A percentile compares a stretch with the other conserved stretches of the same genome.
Evolutionary conservation across 306 rosid species (phyloP).

Genomic region (Elaeagnus macrophylla): DNA sequence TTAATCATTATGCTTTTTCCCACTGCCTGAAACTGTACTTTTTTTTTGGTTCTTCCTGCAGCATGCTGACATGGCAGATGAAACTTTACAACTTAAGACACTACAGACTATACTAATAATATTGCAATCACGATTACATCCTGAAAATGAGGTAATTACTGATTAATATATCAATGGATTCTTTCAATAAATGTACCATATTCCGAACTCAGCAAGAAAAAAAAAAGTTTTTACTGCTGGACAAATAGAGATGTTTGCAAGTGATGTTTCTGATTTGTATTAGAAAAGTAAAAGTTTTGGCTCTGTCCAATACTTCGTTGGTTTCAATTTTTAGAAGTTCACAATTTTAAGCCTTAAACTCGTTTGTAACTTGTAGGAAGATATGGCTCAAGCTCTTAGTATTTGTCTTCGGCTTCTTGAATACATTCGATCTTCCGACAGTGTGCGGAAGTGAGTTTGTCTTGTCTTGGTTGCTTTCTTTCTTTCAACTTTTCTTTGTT

Average conservation of each 20-base stretch:
- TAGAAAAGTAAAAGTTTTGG: not conserved
- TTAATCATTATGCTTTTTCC: not conserved
- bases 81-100: constrained; percentile 89
- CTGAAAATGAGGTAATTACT: constrained; percentile 69
- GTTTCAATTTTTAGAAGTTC: not conserved
- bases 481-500: constrained; percentile 5
- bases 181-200: not conserved
- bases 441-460: constrained; percentile 72
- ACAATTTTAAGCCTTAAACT: not conserved
- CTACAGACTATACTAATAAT: constrained; percentile 87
- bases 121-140: constrained; percentile 89
- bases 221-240: not conserved
- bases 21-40: constrained; percentile 11
- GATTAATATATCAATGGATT: not conserved
- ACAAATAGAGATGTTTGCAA: not conserved
- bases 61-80: constrained; percentile 96
- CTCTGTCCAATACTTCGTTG: not conserved
- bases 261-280: not conserved
- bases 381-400: constrained; percentile 85
- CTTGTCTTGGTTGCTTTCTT: constrained; percentile 3
- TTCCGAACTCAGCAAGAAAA: not conserved
- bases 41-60: constrained; percentile 30
- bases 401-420: constrained; percentile 93
- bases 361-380: constrained; percentile 44
- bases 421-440: constrained; percentile 77